These are phyloP conservation scores for Acer negundo DNA, from an alignment of 345 rosid genomes.

Conservation along the genomic window DNA sequence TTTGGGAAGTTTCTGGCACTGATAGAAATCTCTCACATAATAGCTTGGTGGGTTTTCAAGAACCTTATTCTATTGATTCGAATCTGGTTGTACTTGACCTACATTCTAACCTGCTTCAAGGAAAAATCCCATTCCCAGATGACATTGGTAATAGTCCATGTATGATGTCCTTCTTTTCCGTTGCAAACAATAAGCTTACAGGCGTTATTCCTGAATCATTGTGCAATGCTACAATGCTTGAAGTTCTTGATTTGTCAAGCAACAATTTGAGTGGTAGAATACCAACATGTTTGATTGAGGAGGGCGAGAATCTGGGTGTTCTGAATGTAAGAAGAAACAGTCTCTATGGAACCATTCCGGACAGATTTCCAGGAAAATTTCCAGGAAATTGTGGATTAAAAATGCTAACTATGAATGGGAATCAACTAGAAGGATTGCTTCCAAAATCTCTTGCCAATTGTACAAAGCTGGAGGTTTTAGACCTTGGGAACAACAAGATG, in stretches of 20 bases:
- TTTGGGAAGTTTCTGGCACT: slow-evolving; percentile 34
- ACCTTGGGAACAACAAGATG: no score
- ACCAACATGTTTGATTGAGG: no score
- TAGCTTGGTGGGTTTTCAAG: slow-evolving; percentile 11
- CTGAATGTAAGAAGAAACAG: no score
- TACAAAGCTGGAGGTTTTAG: no score
- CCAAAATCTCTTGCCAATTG: not conserved
- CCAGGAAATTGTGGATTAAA: no score
- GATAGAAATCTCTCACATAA: slow-evolving; percentile 26
- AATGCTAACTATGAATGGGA: no score
- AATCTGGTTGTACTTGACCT: slow-evolving; percentile 18
- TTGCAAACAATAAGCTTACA: slow-evolving; percentile 31
- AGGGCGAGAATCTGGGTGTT: no score
- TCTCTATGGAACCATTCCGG: no score
- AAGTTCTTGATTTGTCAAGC: no score
- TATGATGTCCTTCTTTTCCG: slow-evolving; percentile 22
- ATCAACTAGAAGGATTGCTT: no score
- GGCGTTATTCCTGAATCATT: slow-evolving; percentile 38
- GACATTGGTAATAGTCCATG: slow-evolving; percentile 28
- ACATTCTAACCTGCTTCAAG: slow-evolving; percentile 32
- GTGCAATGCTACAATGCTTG: slow-evolving; percentile 13
- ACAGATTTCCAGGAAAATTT: no score
- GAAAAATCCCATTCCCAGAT: slow-evolving; percentile 22
- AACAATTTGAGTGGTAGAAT: no score
- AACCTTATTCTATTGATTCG: not conserved